A percentile compares a stretch with the other conserved stretches of the same genome.
These are phyloP conservation scores for Aspergillus pseudoglaucus DNA, from an alignment of 2,329 filamentous ascomycete species.

Conservation along the genomic window DNA sequence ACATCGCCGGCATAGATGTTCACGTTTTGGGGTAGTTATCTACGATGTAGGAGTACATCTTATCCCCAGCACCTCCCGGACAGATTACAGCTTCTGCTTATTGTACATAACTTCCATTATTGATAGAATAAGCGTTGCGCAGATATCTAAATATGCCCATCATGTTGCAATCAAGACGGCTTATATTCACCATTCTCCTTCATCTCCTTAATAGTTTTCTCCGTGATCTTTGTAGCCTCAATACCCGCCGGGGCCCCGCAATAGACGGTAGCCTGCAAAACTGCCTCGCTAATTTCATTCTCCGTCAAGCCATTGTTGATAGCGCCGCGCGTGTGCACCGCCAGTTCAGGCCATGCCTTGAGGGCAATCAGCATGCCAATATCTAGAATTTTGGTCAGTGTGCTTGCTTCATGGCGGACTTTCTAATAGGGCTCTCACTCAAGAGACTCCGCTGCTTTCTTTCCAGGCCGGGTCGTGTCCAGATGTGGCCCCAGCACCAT, in stretches of 20 bases:
- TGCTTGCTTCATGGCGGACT: no score
- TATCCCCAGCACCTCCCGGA: no score
- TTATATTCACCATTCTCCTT: slow-evolving; percentile 36
- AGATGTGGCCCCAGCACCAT: slow-evolving; percentile 58
- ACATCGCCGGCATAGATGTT: no score
- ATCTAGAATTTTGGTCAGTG: slow-evolving; percentile 28
- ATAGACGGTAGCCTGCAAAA: slow-evolving; percentile 46
- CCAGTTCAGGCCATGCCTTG: slow-evolving; percentile 55
- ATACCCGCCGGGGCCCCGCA: slow-evolving; percentile 51
- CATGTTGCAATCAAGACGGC: no score
- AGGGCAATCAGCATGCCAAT: slow-evolving; percentile 60
- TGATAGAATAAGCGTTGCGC: no score
- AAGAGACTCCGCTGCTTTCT: slow-evolving; percentile 56
- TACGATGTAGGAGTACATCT: no score
- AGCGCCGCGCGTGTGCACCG: slow-evolving; percentile 56
- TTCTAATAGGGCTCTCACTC: slow-evolving; percentile 18
- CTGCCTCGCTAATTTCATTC: slow-evolving; percentile 57
- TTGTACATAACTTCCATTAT: no score
- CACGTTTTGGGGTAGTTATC: no score
- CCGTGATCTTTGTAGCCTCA: slow-evolving; percentile 49
- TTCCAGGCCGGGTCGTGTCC: slow-evolving; percentile 57
- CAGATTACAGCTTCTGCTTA: no score
- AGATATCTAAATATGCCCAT: no score
- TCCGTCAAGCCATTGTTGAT: slow-evolving; percentile 57
- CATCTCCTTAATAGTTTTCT: slow-evolving; percentile 48